Base-by-base conservation (phyloP, 2,329 filamentous ascomycete species). In the Neofusicoccum parvum region DNA sequence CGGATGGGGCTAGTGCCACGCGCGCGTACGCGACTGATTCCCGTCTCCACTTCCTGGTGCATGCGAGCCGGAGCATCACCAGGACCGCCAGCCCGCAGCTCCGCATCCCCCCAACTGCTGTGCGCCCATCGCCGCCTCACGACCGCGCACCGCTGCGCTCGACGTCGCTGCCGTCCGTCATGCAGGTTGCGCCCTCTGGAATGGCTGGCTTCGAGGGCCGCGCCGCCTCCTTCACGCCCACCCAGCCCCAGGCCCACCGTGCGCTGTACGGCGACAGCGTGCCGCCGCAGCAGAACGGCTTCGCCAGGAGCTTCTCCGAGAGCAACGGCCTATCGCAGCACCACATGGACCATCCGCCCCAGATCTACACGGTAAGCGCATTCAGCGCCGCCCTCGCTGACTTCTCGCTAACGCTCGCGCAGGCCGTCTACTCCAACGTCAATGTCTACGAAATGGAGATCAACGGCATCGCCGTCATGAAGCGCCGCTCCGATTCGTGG, bases 401-500 rank as follows among this genome's bases (percentile, higher is more conserved):
- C 32, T 32, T 48, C 11, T 15, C 56, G 23, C 59, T 63, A 4
- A 54, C 45, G 32, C n/a, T 45, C 37, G 51, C 64, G 70, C 68
- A 87, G 88, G 94, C 94, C 67, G 91, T 96, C 46, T 98, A 98
- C 78, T 98, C 94, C 7, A 93, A 94, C 70, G 92, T 98, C 51
- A 90, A 94, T 67, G 95, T 99, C 15, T 99, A 98, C 81, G 95
- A 99, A 80, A 97, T 98, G 93, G 94, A 97, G 77, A 91, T 98
- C 67, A 96, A 97, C 76, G 88, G 87, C 51, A 85, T 99, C 69
- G 92, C 93, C 27, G 94, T 98, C 59, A 99, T 99, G 95, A 92
- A 95, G 76, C 90, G 95, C 66, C 90, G 95, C 69, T 90, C 91
- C 70, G 95, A 99, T 78, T 94, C 92, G 70, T 98, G 94, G 92